These are phyloP conservation scores for Salix arbutifolia DNA, from an alignment of 345 rosid genomes.

Conservation along the genomic window DNA sequence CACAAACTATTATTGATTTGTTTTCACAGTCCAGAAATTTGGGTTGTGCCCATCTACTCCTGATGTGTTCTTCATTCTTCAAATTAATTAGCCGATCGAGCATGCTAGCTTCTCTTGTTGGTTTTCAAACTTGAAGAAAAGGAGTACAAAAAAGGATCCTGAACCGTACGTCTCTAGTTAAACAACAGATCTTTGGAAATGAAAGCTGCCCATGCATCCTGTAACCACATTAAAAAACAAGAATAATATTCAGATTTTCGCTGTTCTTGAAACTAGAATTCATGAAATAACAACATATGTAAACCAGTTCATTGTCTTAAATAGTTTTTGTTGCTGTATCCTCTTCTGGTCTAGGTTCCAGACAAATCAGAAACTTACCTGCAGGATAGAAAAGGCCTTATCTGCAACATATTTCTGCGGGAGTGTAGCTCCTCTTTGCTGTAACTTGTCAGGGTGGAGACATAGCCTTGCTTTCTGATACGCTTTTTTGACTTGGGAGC, in stretches of 20 bases:
- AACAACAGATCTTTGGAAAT: conserved; percentile 49
- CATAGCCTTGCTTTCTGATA: conserved; percentile 90
- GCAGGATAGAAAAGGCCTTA: conserved; percentile 70
- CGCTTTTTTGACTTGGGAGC: conserved; percentile 80
- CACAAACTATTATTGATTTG: background rate
- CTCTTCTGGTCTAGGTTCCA: background rate
- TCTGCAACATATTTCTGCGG: conserved; percentile 69
- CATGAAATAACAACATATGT: background rate
- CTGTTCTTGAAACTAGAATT: background rate
- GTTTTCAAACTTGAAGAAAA: background rate
- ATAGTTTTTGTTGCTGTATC: background rate
- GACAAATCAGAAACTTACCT: conserved; percentile 39
- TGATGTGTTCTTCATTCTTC: background rate
- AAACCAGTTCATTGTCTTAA: background rate
- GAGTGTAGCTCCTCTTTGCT: conserved; percentile 69
- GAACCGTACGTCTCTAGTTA: conserved; percentile 10
- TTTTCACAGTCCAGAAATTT: background rate
- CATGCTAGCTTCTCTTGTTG: background rate
- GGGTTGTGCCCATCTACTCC: background rate
- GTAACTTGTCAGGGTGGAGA: conserved; percentile 90
- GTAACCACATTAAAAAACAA: conserved; percentile 4
- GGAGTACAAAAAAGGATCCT: background rate
- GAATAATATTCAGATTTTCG: background rate
- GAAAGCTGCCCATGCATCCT: conserved; percentile 78
- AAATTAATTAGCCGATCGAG: background rate